Evolutionary conservation across 106 monocot species (phyloP).

Genomic region (Dactylorhiza incarnata): DNA sequence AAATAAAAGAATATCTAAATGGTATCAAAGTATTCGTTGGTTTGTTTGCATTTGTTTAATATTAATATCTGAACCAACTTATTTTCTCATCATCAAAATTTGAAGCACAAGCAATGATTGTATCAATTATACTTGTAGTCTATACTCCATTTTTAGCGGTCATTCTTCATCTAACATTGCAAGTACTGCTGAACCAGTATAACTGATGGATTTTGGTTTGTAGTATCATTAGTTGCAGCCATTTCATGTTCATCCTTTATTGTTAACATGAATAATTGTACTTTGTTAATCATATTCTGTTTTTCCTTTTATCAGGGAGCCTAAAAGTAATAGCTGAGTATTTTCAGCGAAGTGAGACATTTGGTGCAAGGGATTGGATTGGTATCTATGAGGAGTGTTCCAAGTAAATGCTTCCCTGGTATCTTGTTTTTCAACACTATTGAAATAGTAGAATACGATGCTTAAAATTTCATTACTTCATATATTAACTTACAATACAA

Average conservation of each 20-base stretch:
- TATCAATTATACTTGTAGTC: not conserved
- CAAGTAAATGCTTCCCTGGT: constrained; percentile 40
- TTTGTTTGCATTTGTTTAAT: not conserved
- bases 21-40: not conserved
- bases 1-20: not conserved
- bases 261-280: not conserved
- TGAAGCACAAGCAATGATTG: not conserved
- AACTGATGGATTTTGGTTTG: not conserved
- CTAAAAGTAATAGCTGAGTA: constrained; percentile 84
- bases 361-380: constrained; percentile 93
- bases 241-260: not conserved
- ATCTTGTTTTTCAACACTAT: not conserved
- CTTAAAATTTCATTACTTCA: too few species aligned
- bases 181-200: not conserved
- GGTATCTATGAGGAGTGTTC: constrained; percentile 95
- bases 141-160: not conserved
- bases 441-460: too few species aligned
- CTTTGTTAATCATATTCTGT: not conserved
- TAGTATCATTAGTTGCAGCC: not conserved
- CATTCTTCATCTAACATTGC: not conserved
- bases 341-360: constrained; percentile 88
- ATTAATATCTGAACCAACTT: not conserved
- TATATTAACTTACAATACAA: too few species aligned
- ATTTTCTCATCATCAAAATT: not conserved
- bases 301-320: constrained; percentile 37